phyloP scores from a whole-genome alignment of 495 filamentous ascomycete species.

The Neurospora discreta region DNA sequence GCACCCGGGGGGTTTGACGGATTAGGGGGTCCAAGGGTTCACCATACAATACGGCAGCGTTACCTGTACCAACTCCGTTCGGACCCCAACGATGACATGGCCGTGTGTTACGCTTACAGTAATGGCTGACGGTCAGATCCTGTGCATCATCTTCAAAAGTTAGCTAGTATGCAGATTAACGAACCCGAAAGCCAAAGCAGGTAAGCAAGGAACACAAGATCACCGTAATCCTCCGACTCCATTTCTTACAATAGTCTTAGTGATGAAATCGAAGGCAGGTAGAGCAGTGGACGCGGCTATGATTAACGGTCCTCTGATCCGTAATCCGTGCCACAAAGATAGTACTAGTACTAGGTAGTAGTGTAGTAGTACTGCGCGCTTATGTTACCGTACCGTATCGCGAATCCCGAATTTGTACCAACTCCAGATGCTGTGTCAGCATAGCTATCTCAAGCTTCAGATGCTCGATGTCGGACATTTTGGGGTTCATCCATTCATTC shows the following conservation, averaged over 20 bases:
- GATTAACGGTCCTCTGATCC: background rate
- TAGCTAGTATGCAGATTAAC: background rate
- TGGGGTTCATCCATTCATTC: background rate
- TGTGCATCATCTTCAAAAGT: background rate
- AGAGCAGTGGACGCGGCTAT: slow-evolving; percentile 1
- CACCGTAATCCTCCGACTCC: background rate
- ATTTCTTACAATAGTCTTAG: slow-evolving; percentile 8
- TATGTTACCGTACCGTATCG: background rate
- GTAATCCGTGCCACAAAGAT: background rate
- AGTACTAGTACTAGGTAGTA: no score
- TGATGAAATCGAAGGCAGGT: slow-evolving; percentile 6
- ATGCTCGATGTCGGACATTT: background rate
- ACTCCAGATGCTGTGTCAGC: background rate
- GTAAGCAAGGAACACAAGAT: background rate
- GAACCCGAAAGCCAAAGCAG: background rate
- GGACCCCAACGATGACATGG: background rate
- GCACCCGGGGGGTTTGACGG: background rate
- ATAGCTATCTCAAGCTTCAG: background rate
- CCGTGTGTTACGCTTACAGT: background rate
- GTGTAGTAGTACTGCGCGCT: background rate
- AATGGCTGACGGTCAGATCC: background rate
- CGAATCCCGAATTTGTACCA: background rate
- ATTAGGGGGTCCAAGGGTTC: background rate
- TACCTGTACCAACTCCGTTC: background rate
- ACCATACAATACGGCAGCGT: background rate